Evolutionary conservation across 1,284 basidiomycete genomes (phyloP).

Genomic region (Ganoderma resinaceum): DNA sequence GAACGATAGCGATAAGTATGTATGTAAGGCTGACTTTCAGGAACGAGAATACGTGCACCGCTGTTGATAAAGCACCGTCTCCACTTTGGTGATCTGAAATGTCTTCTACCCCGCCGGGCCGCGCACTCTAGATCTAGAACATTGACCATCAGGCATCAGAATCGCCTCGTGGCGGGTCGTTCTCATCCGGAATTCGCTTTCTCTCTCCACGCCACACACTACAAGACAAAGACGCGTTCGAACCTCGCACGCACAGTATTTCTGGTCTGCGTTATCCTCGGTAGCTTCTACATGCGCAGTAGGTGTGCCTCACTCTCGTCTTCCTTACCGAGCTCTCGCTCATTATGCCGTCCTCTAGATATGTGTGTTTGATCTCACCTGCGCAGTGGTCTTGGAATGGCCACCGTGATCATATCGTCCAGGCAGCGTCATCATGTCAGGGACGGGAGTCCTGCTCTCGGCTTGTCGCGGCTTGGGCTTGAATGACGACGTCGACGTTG

Average conservation of each 20-base stretch:
- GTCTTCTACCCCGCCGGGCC: not conserved
- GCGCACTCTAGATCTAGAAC: not conserved
- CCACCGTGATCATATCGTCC: not conserved
- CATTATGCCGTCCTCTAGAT: not conserved
- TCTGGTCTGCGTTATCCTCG: not conserved
- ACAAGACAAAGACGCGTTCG: not conserved
- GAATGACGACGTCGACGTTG: not conserved
- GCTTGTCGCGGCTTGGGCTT: not conserved
- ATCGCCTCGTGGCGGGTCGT: not conserved
- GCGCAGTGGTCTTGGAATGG: not conserved
- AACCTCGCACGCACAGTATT: constrained; percentile 3
- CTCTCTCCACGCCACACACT: not conserved
- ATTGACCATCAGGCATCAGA: not conserved
- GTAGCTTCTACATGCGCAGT: not conserved
- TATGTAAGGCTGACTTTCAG: not conserved
- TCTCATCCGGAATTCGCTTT: not conserved
- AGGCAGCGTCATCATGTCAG: not conserved
- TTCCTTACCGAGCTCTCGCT: not conserved
- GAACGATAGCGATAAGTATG: not conserved
- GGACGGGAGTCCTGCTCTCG: not conserved
- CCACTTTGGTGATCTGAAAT: not conserved
- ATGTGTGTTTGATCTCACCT: not conserved
- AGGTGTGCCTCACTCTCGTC: not conserved
- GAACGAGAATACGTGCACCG: not conserved
- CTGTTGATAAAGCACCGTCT: not conserved